These are phyloP conservation scores for Gleditsia sinensis DNA, from an alignment of 306 rosid genomes.

Conservation along the genomic window DNA sequence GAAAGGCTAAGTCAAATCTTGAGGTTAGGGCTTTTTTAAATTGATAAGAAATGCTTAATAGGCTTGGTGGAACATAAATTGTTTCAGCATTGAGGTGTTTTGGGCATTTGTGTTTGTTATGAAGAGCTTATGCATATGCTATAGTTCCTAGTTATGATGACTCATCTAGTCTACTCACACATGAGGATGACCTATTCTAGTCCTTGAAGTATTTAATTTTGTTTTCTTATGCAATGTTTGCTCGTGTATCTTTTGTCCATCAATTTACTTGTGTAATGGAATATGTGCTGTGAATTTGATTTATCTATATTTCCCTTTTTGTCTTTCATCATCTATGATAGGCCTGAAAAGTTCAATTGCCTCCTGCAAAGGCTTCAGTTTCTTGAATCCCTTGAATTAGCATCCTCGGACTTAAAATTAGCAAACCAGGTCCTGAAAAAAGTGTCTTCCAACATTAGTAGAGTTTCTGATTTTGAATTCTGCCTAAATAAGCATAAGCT, in stretches of 20 bases:
- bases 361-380: constrained; percentile 63
- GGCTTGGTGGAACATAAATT: not conserved
- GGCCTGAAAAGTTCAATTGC: constrained; percentile 76
- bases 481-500: constrained; percentile 49
- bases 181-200: constrained; percentile 18
- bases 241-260: constrained; percentile 19
- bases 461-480: constrained; percentile 50
- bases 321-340: constrained; percentile 36
- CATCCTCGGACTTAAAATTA: constrained; percentile 52
- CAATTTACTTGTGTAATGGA: constrained; percentile 24
- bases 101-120: constrained; percentile 9
- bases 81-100: constrained; percentile 19
- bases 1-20: constrained; percentile 3
- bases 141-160: not conserved
- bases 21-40: not conserved
- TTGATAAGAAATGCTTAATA: not conserved
- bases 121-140: constrained; percentile 4
- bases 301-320: constrained; percentile 17
- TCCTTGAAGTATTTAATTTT: constrained; percentile 18
- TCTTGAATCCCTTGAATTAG: constrained; percentile 56
- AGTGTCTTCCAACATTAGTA: constrained; percentile 55
- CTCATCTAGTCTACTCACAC: constrained; percentile 13
- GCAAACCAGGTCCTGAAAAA: constrained; percentile 48
- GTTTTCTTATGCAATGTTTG: constrained; percentile 2
- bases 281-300: constrained; percentile 37